phyloP scores from a whole-genome alignment of 2,329 filamentous ascomycete genomes.

The Aureobasidium pullulans region DNA sequence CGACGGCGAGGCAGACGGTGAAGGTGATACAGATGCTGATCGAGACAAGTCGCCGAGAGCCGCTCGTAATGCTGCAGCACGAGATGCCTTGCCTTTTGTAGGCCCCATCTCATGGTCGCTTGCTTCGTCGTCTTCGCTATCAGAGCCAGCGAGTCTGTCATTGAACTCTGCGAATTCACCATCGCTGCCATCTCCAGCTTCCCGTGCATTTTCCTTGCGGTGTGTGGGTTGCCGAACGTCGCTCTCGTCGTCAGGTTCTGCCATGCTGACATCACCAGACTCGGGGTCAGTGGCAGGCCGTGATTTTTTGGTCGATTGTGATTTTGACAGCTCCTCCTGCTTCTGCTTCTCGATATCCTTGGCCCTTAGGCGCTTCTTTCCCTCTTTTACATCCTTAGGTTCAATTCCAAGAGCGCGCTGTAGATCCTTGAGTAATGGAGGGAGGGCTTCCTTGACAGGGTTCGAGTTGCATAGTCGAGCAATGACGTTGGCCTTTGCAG shows the following conservation, averaged over 20 bases:
- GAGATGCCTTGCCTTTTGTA: conserved; percentile 19
- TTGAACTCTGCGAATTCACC: conserved; percentile 27
- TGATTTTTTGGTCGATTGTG: not conserved
- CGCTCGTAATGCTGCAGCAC: conserved; percentile 16
- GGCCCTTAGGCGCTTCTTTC: conserved; percentile 23
- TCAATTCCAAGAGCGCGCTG: conserved; percentile 32
- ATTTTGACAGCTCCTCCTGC: not conserved
- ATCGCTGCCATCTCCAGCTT: not conserved
- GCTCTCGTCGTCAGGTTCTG: not conserved
- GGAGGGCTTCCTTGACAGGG: conserved; percentile 49
- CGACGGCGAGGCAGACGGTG: conserved; percentile 22
- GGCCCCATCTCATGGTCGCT: conserved; percentile 19
- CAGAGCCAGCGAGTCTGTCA: conserved; percentile 33
- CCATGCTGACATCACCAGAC: not conserved
- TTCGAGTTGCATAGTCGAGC: conserved; percentile 54
- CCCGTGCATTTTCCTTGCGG: not conserved
- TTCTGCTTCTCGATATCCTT: conserved; percentile 19
- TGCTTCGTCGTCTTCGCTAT: conserved; percentile 27
- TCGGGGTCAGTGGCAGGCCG: not conserved
- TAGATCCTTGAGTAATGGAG: conserved; percentile 37
- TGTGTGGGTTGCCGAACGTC: not conserved
- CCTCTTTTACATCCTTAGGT: conserved; percentile 16
- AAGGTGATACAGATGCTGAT: conserved; percentile 22
- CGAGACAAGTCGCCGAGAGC: conserved; percentile 13
- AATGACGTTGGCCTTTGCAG: conserved; percentile 49